phyloP scores from a whole-genome alignment of 345 rosid species.

The Eucalyptus cladocalyx region DNA sequence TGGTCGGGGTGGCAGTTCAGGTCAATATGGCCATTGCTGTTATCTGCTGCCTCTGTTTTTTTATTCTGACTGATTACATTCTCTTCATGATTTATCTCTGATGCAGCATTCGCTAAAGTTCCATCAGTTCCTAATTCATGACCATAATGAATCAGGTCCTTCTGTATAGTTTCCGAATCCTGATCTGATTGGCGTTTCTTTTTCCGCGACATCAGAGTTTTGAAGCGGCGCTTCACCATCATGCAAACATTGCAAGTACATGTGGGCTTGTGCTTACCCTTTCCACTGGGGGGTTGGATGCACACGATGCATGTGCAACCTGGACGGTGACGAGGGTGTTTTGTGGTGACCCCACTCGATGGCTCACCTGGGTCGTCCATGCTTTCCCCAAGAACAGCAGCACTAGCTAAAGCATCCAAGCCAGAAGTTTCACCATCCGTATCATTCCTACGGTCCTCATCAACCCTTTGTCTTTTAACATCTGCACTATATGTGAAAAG shows the following conservation, averaged over 20 bases:
- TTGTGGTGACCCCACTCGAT: constrained; percentile 53
- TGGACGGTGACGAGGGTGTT: constrained; percentile 89
- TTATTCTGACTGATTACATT: constrained; percentile 12
- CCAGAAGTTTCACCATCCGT: constrained; percentile 56
- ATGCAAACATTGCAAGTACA: constrained; percentile 84
- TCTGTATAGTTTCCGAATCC: constrained; percentile 2
- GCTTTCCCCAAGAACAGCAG: constrained; percentile 54
- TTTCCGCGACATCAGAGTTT: constrained; percentile 85
- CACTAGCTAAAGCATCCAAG: constrained; percentile 68
- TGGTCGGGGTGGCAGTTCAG: constrained; percentile 40
- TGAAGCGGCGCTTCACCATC: constrained; percentile 90
- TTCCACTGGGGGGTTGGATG: constrained; percentile 98
- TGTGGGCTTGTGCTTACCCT: constrained; percentile 70
- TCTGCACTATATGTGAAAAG: constrained; percentile 15
- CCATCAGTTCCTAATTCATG: constrained; percentile 17
- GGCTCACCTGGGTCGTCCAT: constrained; percentile 33
- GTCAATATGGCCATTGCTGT: constrained; percentile 32
- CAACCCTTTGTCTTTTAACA: constrained; percentile 56
- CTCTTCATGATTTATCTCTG: constrained; percentile 3
- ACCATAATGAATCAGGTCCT: constrained; percentile 1
- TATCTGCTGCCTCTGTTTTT: constrained; percentile 19
- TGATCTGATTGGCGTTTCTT: constrained; percentile 70
- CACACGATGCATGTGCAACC: constrained; percentile 97
- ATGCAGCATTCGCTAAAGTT: not conserved
- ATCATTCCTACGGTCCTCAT: constrained; percentile 17